phyloP scores from a whole-genome alignment of 305 asterid species.

The Solanum hybrid region DNA sequence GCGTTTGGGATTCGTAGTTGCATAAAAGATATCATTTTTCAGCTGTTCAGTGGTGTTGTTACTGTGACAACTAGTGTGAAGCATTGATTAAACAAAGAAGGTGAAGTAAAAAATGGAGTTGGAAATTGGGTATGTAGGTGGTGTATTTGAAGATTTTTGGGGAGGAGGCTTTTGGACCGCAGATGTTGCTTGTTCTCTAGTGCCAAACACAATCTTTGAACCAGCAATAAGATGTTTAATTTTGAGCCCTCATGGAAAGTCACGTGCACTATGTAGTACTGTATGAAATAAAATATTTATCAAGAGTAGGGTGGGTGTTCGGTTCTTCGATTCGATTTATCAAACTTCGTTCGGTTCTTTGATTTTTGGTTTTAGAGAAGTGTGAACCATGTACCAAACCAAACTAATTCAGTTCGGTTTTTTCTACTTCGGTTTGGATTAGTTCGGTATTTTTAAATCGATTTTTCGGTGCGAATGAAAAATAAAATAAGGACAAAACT shows the following conservation, averaged over 20 bases:
- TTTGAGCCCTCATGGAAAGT: background rate
- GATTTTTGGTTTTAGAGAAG: background rate
- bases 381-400: background rate
- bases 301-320: background rate
- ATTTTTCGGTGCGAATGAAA: too few species aligned
- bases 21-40: slow-evolving; percentile 4
- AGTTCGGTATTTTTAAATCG: background rate
- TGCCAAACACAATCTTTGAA: background rate
- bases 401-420: too few species aligned
- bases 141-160: slow-evolving; percentile 1
- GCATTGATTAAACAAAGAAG: background rate
- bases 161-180: slow-evolving; percentile 5
- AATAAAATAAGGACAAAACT: background rate
- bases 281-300: background rate
- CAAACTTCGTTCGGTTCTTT: background rate
- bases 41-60: background rate
- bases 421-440: background rate
- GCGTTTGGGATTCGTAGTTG: background rate
- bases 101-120: background rate
- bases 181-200: background rate
- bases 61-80: background rate
- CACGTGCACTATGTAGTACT: background rate
- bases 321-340: too few species aligned
- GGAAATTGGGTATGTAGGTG: background rate
- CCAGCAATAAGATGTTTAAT: background rate